Conservation (phyloP, 2,329 filamentous ascomycete species). For the Cryphonectria nitschkei region DNA sequence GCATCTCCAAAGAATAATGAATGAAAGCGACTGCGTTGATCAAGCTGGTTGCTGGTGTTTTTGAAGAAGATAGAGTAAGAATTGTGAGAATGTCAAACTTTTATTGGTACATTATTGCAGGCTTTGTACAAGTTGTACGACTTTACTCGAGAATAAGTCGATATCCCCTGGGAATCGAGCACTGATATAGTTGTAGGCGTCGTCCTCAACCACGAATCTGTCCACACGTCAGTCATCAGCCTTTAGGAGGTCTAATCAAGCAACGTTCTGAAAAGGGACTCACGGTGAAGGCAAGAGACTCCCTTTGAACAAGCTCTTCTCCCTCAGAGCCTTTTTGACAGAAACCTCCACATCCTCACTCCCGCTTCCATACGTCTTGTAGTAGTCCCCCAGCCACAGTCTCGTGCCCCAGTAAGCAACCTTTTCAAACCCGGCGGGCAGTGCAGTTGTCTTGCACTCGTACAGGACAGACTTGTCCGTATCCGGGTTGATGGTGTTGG, state of each 20-base stretch:
- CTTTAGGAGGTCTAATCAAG: slow-evolving; percentile 19
- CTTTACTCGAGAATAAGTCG: slow-evolving; percentile 45
- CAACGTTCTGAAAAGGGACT: slow-evolving; percentile 28
- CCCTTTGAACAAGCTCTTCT: slow-evolving; percentile 49
- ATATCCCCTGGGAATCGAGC: slow-evolving; percentile 51
- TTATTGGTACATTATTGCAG: slow-evolving; percentile 29
- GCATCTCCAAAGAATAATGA: not conserved
- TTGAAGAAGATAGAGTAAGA: not conserved
- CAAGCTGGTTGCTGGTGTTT: not conserved
- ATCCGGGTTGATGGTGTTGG: slow-evolving; percentile 44
- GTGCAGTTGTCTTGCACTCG: slow-evolving; percentile 51
- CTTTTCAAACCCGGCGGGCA: slow-evolving; percentile 54
- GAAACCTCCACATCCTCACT: slow-evolving; percentile 50
- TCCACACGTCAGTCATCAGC: not conserved
- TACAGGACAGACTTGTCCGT: slow-evolving; percentile 50
- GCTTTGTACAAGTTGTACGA: slow-evolving; percentile 45
- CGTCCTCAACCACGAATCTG: slow-evolving; percentile 54
- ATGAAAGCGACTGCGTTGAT: slow-evolving; percentile 17
- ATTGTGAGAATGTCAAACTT: too few species aligned
- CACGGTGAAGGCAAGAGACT: slow-evolving; percentile 48
- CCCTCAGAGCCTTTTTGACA: slow-evolving; percentile 38
- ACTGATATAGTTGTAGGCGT: slow-evolving; percentile 53
- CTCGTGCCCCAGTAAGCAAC: slow-evolving; percentile 53
- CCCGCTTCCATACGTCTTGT: slow-evolving; percentile 58
- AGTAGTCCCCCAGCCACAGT: slow-evolving; percentile 56